Conservation (phyloP, 805 yeast species). For the Kazachstania psychrophila region DNA sequence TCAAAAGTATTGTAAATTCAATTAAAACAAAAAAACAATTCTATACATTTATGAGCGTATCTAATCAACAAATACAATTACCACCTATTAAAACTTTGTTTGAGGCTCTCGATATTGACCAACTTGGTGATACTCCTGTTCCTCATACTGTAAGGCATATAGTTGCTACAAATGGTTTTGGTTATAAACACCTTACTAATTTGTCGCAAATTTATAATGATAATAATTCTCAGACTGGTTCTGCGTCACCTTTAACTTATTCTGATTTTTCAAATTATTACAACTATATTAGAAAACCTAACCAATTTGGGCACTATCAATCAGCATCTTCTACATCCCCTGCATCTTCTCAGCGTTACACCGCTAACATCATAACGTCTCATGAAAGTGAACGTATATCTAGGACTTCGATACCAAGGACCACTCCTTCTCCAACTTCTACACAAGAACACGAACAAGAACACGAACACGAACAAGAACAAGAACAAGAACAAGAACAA, state of each 20-base stretch:
- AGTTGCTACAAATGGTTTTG: not conserved
- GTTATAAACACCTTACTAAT: not conserved
- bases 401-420: too few relatives aligned
- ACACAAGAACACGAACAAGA: not conserved
- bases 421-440: too few relatives aligned
- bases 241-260: conserved; percentile 1
- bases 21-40: too few relatives aligned
- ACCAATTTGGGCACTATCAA: too few relatives aligned
- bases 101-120: conserved; percentile 5
- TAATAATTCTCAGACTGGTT: not conserved
- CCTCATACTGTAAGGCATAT: not conserved
- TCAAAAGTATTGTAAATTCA: too few relatives aligned
- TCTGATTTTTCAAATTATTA: conserved; percentile 2
- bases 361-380: conserved; percentile 2
- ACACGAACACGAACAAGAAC: too few relatives aligned
- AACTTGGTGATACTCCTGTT: not conserved
- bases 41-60: too few relatives aligned
- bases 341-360: conserved; percentile 2
- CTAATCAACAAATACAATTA: conserved; percentile 2
- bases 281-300: conserved; percentile 1
- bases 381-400: not conserved
- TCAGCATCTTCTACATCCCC: not conserved
- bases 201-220: not conserved
- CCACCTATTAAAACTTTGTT: conserved; percentile 9
- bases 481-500: too few relatives aligned